Evolutionary conservation across 2,329 filamentous ascomycete species (phyloP).

Genomic region (Colletotrichum cuscutae): DNA sequence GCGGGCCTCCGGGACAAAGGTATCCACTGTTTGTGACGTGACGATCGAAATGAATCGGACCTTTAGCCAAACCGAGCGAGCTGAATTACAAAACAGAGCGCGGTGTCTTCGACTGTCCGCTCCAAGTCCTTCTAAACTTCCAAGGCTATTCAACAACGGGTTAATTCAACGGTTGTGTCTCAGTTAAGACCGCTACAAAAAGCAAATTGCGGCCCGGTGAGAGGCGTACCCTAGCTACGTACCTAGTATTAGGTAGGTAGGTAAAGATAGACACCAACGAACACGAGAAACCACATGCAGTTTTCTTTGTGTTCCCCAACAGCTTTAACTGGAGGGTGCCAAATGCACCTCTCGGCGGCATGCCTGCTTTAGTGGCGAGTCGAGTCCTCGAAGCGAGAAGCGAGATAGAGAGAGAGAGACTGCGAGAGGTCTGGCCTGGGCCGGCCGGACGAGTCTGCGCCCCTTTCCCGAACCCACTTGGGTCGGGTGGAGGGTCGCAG

Average conservation of each 20-base stretch:
- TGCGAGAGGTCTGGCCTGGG: background rate
- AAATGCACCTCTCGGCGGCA: background rate
- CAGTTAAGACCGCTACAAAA: background rate
- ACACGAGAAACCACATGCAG: background rate
- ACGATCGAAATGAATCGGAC: background rate
- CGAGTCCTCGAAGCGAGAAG: background rate
- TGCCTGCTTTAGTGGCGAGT: background rate
- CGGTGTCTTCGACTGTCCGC: background rate
- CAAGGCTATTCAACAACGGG: background rate
- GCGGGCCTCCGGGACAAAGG: background rate
- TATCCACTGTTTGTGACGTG: background rate
- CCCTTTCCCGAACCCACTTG: background rate
- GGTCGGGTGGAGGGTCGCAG: background rate
- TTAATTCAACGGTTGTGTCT: background rate
- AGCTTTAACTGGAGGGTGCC: background rate
- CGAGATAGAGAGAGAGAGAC: background rate
- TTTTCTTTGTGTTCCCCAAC: background rate
- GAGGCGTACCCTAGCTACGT: background rate
- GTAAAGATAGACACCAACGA: background rate
- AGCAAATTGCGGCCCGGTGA: background rate
- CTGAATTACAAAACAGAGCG: background rate
- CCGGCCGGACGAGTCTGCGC: background rate
- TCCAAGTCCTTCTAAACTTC: background rate
- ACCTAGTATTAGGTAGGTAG: background rate
- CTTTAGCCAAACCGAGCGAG: background rate